A percentile compares a stretch with the other conserved stretches of the same genome.
Evolutionary conservation across 768 basidiomycete species (phyloP).

Genomic region (Suillus paluster): DNA sequence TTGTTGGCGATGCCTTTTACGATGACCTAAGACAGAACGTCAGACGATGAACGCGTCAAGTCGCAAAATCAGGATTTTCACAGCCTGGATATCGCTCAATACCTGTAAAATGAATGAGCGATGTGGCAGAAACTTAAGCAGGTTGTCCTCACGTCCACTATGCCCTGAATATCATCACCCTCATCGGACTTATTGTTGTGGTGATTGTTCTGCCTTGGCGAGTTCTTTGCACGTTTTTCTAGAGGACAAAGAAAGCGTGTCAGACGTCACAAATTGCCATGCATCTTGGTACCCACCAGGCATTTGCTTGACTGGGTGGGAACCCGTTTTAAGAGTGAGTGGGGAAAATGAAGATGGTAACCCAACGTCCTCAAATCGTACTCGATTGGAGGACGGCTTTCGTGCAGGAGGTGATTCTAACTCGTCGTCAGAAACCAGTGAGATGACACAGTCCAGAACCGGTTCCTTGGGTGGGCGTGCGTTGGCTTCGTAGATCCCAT

Average conservation of each 20-base stretch:
- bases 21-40: conserved; percentile 46
- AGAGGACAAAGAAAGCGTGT: background rate
- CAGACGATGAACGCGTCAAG: conserved; percentile 14
- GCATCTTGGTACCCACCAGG: background rate
- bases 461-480: background rate
- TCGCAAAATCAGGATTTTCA: conserved; percentile 18
- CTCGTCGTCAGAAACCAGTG: background rate
- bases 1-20: conserved; percentile 49
- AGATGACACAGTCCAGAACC: background rate
- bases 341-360: background rate
- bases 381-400: background rate
- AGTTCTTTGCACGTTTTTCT: background rate
- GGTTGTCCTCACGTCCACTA: conserved; percentile 45
- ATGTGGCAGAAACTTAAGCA: background rate
- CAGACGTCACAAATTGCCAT: background rate
- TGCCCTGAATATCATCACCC: conserved; percentile 33
- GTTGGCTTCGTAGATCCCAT: background rate
- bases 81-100: conserved; percentile 55
- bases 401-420: background rate
- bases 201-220: background rate
- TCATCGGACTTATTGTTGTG: conserved; percentile 1
- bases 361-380: background rate
- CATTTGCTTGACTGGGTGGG: background rate
- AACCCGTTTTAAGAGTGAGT: background rate
- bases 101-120: conserved; percentile 37